Evolutionary conservation across 2,329 filamentous ascomycete species (phyloP).

Genomic region (Albophoma yamanashiensis): DNA sequence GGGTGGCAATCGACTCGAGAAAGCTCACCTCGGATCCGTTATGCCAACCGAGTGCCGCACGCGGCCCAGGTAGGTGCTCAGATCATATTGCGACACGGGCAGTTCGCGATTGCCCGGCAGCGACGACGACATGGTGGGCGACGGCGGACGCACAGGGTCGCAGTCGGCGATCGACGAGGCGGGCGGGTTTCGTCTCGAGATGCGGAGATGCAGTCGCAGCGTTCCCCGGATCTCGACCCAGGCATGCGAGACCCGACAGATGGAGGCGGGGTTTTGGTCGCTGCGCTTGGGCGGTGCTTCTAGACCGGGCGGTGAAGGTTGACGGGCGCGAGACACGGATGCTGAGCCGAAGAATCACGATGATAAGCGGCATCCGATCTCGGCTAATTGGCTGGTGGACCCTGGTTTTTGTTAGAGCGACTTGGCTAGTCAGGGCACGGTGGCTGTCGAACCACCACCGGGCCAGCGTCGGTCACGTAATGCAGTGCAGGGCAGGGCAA

Average conservation of each 20-base stretch:
- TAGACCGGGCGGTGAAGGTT: background rate
- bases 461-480: background rate
- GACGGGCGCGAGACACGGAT: background rate
- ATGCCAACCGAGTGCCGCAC: slow-evolving; percentile 83
- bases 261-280: background rate
- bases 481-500: background rate
- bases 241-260: background rate
- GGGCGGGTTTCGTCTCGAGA: background rate
- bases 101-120: slow-evolving; percentile 65
- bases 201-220: background rate
- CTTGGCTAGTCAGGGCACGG: background rate
- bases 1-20: background rate
- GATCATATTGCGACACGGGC: slow-evolving; percentile 83
- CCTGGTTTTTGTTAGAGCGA: background rate
- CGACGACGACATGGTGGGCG: slow-evolving; percentile 48
- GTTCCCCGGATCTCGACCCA: background rate
- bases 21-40: slow-evolving; percentile 87
- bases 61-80: slow-evolving; percentile 88
- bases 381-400: background rate
- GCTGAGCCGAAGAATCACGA: slow-evolving; percentile 1
- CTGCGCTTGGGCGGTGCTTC: background rate
- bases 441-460: background rate
- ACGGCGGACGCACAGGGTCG: background rate
- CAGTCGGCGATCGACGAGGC: background rate
- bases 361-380: slow-evolving; percentile 4